phyloP scores from a whole-genome alignment of 2,329 filamentous ascomycete species.

The Botrytis cinerea region DNA sequence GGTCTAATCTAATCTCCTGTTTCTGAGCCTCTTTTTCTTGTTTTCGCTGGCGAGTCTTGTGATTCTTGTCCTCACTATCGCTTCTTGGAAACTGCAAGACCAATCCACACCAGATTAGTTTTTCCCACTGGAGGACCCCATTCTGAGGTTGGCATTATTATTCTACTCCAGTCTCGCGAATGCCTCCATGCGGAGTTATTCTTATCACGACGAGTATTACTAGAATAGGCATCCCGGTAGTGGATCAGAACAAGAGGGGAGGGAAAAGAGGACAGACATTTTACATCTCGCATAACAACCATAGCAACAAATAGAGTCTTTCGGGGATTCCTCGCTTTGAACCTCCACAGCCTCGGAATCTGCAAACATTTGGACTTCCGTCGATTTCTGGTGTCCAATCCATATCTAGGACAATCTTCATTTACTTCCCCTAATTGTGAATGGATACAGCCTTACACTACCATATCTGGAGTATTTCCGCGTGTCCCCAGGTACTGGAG shows the following conservation, averaged over 20 bases:
- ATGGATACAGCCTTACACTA: neutral
- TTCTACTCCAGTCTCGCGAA: conserved; percentile 2
- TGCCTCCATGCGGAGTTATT: conserved; percentile 3
- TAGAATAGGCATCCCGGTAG: conserved; percentile 10
- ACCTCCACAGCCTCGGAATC: neutral
- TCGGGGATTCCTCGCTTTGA: neutral
- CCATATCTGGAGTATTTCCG: conserved; percentile 3
- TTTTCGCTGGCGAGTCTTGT: neutral
- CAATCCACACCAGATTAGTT: neutral
- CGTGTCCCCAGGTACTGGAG: conserved; percentile 4
- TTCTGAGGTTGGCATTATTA: conserved; percentile 10
- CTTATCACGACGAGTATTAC: neutral
- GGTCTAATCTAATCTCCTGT: neutral
- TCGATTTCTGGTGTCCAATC: neutral
- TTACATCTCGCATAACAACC: neutral
- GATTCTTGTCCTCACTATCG: neutral
- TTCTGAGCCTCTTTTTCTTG: neutral
- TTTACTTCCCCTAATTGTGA: neutral
- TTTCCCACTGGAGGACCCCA: neutral
- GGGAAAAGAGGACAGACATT: neutral
- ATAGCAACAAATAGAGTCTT: neutral
- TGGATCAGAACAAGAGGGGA: conserved; percentile 14
- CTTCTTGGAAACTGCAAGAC: conserved; percentile 10
- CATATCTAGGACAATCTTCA: neutral
- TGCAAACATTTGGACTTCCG: neutral